These are phyloP conservation scores for Hirsutella minnesotensis DNA, from an alignment of 2,329 filamentous ascomycete species.

Conservation along the genomic window DNA sequence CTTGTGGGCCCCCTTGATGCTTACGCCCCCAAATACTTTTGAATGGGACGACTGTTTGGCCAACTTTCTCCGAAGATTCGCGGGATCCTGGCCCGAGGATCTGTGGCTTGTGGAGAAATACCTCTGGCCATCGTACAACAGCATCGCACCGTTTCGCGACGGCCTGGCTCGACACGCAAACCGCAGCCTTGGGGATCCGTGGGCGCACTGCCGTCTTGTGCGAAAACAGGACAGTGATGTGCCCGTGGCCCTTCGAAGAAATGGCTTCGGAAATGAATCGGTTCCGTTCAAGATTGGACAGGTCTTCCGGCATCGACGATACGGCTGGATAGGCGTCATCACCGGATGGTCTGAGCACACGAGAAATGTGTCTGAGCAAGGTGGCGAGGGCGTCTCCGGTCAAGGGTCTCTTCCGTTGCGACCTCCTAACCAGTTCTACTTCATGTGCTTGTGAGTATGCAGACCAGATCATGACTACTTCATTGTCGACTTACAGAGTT, in stretches of 20 bases:
- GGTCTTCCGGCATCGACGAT: constrained; percentile 72
- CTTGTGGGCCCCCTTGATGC: constrained; percentile 57
- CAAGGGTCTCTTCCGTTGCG: constrained; percentile 7
- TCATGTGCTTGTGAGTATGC: constrained; percentile 63
- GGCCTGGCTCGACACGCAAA: constrained; percentile 14
- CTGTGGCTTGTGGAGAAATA: constrained; percentile 58
- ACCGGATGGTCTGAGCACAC: constrained; percentile 64
- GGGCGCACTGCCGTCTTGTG: constrained; percentile 21
- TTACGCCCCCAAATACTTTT: constrained; percentile 32
- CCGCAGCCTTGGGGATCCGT: constrained; percentile 15
- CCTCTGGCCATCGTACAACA: constrained; percentile 46
- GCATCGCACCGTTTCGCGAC: constrained; percentile 20
- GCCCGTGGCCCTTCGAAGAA: constrained; percentile 22
- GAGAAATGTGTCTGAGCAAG: constrained; percentile 13
- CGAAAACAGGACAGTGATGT: constrained; percentile 30
- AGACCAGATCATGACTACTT: not conserved
- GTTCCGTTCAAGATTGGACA: constrained; percentile 60
- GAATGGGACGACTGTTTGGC: constrained; percentile 52
- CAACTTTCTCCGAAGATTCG: constrained; percentile 42
- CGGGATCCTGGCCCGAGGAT: constrained; percentile 44
- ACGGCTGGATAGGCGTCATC: constrained; percentile 69
- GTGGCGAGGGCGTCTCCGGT: constrained; percentile 12
- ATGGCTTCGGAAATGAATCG: constrained; percentile 10
- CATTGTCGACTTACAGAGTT: constrained; percentile 1
- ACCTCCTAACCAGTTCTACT: constrained; percentile 47